A percentile compares a stretch with the other conserved stretches of the same genome.
Evolutionary conservation across 768 basidiomycete species (phyloP).

Genomic region (Termitomyces sp.): DNA sequence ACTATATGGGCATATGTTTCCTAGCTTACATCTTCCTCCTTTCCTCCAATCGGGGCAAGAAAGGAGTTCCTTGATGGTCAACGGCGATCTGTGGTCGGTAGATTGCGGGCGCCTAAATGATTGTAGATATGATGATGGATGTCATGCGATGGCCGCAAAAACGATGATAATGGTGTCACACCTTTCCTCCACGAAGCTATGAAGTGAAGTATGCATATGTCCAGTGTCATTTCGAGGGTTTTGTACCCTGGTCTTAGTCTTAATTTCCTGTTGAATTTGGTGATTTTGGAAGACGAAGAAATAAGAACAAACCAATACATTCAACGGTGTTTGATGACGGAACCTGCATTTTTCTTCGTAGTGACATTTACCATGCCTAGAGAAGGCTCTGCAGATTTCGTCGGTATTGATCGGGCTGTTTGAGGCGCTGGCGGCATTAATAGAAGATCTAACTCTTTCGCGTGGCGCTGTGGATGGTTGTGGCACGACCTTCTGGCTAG

Average conservation of each 20-base stretch:
- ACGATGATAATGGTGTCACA: background rate
- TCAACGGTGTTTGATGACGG: background rate
- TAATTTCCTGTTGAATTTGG: background rate
- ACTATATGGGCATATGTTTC: slow-evolving; percentile 2
- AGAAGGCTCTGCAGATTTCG: background rate
- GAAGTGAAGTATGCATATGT: too few species aligned
- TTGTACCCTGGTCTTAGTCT: background rate
- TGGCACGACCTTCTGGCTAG: background rate
- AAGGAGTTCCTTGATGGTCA: background rate
- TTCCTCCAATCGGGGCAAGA: slow-evolving; percentile 2
- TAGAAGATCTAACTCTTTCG: background rate
- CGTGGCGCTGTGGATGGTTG: background rate
- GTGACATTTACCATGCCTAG: background rate
- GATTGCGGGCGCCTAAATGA: background rate
- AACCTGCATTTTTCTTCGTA: slow-evolving; percentile 7
- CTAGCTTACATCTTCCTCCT: slow-evolving; percentile 1
- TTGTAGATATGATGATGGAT: background rate
- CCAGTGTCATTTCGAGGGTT: background rate
- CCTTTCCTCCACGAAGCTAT: background rate
- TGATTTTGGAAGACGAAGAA: background rate
- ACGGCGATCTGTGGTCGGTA: background rate
- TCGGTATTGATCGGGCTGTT: background rate
- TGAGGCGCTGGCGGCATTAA: background rate
- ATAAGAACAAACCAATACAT: background rate
- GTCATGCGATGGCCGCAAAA: background rate